Conservation (phyloP, 106 monocot species). For the Apostasia ramifera region DNA sequence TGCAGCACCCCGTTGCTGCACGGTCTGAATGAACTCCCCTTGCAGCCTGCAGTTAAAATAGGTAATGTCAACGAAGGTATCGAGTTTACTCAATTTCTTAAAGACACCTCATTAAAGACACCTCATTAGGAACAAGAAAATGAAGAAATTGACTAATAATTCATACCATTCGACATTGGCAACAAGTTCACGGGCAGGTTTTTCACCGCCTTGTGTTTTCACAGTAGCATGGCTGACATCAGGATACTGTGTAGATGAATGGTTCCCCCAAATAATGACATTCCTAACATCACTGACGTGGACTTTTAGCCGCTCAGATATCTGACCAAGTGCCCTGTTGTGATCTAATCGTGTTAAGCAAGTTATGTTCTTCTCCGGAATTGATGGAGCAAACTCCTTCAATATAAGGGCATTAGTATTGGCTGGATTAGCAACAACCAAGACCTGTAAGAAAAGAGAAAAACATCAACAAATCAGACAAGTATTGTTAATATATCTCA, state of each 20-base stretch:
- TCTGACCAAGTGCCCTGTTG: slow-evolving; percentile 63
- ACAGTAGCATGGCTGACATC: slow-evolving; percentile 64
- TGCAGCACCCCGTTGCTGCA: slow-evolving; percentile 56
- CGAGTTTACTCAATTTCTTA: no score
- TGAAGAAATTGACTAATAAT: background rate
- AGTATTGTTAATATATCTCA: background rate
- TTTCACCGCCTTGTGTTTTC: slow-evolving; percentile 31
- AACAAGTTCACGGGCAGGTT: slow-evolving; percentile 43
- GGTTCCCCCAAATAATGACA: slow-evolving; percentile 78
- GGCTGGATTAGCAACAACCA: slow-evolving; percentile 72
- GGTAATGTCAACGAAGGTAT: no score
- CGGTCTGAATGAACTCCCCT: slow-evolving; percentile 45
- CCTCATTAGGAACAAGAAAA: no score
- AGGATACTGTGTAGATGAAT: slow-evolving; percentile 79
- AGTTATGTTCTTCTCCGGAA: slow-evolving; percentile 69
- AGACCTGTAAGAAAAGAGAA: slow-evolving; percentile 28
- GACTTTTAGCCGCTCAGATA: slow-evolving; percentile 44
- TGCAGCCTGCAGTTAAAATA: slow-evolving; percentile 27
- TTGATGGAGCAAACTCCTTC: slow-evolving; percentile 66
- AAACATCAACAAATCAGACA: background rate
- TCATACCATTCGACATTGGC: slow-evolving; percentile 54
- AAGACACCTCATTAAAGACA: no score
- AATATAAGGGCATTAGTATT: slow-evolving; percentile 69
- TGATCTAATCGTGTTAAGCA: slow-evolving; percentile 79
- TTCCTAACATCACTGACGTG: slow-evolving; percentile 60